Conservation (phyloP, 352 stramenopile species). For the Globisporangium rhizosaccharum region DNA sequence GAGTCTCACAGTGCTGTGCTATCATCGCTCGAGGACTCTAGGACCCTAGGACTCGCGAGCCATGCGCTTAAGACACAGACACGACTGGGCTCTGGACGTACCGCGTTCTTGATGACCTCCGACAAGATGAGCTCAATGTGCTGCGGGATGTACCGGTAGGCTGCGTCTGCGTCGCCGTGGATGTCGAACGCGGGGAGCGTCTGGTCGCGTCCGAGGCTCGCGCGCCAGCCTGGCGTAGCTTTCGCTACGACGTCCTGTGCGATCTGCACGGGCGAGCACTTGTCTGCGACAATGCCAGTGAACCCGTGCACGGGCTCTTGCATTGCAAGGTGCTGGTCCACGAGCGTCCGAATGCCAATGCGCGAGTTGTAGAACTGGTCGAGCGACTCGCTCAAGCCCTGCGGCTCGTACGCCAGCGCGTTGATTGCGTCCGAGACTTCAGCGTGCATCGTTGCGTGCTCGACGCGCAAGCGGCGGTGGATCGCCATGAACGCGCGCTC, state of each 20-base stretch:
- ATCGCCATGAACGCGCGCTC: slow-evolving; percentile 61
- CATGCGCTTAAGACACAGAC: no score
- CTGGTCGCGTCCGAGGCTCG: slow-evolving; percentile 32
- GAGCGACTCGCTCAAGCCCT: slow-evolving; percentile 53
- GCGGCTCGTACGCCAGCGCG: slow-evolving; percentile 45
- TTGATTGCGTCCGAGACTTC: slow-evolving; percentile 61
- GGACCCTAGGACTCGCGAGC: no score
- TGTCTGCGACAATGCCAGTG: slow-evolving; percentile 57
- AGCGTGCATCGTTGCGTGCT: slow-evolving; percentile 71
- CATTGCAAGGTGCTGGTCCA: slow-evolving; percentile 72
- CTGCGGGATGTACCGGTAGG: slow-evolving; percentile 76
- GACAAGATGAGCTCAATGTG: slow-evolving; percentile 81
- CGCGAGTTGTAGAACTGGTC: slow-evolving; percentile 83
- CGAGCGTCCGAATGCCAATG: slow-evolving; percentile 78
- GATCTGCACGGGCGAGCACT: slow-evolving; percentile 66
- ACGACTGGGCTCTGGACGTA: slow-evolving; percentile 11
- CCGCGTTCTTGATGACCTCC: slow-evolving; percentile 77
- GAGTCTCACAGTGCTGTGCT: background rate
- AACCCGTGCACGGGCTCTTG: slow-evolving; percentile 52
- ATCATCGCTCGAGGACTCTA: no score
- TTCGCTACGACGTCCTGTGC: slow-evolving; percentile 47
- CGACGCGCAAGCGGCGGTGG: slow-evolving; percentile 43
- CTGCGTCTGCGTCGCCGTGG: slow-evolving; percentile 40
- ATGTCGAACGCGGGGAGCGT: slow-evolving; percentile 57
- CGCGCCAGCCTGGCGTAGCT: slow-evolving; percentile 49